A percentile compares a stretch with the other conserved stretches of the same genome.
Evolutionary conservation across 306 rosid species (phyloP).

Genomic region (Delonix regia): DNA sequence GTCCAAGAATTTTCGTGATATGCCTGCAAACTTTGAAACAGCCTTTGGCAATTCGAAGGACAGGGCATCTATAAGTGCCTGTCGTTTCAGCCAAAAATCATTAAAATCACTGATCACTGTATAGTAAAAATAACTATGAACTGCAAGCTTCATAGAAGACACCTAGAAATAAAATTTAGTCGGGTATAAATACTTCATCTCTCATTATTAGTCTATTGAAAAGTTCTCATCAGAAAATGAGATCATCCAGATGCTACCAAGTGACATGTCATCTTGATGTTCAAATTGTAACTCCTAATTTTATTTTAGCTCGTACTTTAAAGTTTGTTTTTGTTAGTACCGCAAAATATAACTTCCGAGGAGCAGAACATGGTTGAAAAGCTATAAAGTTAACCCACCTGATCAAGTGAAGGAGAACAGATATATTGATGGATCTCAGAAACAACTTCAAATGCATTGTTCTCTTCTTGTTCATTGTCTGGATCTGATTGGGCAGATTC

Average conservation of each 20-base stretch:
- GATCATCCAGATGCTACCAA: slow-evolving; percentile 1
- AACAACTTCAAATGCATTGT: slow-evolving; percentile 54
- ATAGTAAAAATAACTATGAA: not conserved
- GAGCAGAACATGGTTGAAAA: not conserved
- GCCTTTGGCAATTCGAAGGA: slow-evolving; percentile 78
- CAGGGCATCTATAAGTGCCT: slow-evolving; percentile 70
- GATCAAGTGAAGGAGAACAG: slow-evolving; percentile 60
- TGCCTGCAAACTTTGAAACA: slow-evolving; percentile 64
- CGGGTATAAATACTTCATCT: not conserved
- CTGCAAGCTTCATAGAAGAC: slow-evolving; percentile 29
- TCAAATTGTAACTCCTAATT: not conserved
- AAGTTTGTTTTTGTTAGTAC: not conserved
- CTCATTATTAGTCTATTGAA: slow-evolving; percentile 2
- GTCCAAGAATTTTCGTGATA: slow-evolving; percentile 65
- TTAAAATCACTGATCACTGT: not conserved
- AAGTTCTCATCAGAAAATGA: not conserved
- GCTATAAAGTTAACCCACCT: slow-evolving; percentile 51
- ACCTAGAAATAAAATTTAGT: not conserved
- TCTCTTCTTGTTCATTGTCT: slow-evolving; percentile 46
- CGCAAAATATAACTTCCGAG: not conserved
- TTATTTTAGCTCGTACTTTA: not conserved
- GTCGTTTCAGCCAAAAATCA: slow-evolving; percentile 30
- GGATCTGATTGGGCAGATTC: slow-evolving; percentile 57
- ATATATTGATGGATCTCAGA: slow-evolving; percentile 53
- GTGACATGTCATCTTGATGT: not conserved